Evolutionary conservation across 768 basidiomycete genomes (phyloP), one percentile per base, ranked within the genome.

Genomic region (Crassisporium funariophilum): DNA sequence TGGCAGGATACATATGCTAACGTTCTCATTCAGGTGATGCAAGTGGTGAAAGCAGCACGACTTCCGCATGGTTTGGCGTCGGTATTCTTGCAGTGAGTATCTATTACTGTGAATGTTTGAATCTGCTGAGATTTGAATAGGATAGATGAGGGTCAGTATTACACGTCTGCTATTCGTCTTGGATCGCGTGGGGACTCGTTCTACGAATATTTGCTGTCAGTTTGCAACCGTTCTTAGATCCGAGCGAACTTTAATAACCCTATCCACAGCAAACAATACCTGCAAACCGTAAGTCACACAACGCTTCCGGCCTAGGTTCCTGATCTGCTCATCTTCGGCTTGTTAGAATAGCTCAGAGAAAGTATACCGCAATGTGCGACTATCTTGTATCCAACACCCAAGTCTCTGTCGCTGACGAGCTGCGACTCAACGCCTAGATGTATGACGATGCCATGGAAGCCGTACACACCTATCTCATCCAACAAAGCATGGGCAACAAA

Each of bases 111-210:
- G 24, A n/a, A 41, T 16, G 4, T 21, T 29, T 42, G 13, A 34
- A 39, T 24, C 27, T 24, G 47, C 31, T 43, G 13, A 22, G 15
- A 9, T 36, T 16, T 25, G 46, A 45, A 42, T 55, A 75, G 76
- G 49, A 54, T 70, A 13, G 65, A 70, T 2, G 57, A 64, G 10
- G 78, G 76, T 4, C 58, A 68, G 47, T 80, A 72, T 50, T 64
- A 83, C 15, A 68, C 80, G 19, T 83, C 88, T 10, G 79, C 87
- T 13, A 88, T 98, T 52, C 83, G 94, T 10, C 78, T 98, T 16
- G 95, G 95, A 20, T 93, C 93, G 24, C 78, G 93, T 34, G 95
- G 87, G 22, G 95, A 98, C 64, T 93, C 91, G 2, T 98, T 85
- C 68, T 98, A 97, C 61, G 95, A 95, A 64, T 93, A 95, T 60